These are phyloP conservation scores for Sanghuangporus baumii DNA, from an alignment of 1,284 basidiomycete genomes.

Conservation along the genomic window DNA sequence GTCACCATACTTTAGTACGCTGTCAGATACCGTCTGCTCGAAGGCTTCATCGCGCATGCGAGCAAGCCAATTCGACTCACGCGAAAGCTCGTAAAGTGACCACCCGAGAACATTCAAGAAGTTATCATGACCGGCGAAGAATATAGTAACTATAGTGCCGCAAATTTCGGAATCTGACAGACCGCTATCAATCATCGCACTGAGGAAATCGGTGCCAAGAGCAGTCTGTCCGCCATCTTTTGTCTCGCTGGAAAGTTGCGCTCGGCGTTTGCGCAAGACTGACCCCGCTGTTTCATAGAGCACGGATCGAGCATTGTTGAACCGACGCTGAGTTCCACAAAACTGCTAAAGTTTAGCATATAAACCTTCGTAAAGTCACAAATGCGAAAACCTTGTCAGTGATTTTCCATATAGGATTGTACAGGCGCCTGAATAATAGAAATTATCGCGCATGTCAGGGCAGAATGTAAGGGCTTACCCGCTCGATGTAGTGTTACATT, in stretches of 20 bases:
- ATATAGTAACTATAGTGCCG: constrained; percentile 23
- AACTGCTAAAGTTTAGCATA: not conserved
- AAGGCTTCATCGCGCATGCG: constrained; percentile 21
- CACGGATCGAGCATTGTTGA: not conserved
- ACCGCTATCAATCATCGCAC: not conserved
- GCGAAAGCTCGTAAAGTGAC: constrained; percentile 22
- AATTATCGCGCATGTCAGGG: not conserved
- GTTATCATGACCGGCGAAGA: constrained; percentile 26
- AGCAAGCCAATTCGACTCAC: constrained; percentile 20
- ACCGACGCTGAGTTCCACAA: not conserved
- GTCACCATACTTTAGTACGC: constrained; percentile 9
- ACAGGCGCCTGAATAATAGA: constrained; percentile 17
- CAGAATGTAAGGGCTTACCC: not conserved
- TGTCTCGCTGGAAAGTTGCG: not conserved
- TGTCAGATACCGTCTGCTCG: not conserved
- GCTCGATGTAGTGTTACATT: not conserved
- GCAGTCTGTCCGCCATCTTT: not conserved
- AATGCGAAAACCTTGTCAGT: constrained; percentile 19
- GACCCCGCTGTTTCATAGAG: not conserved
- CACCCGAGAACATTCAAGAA: constrained; percentile 23
- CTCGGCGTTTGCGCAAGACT: not conserved
- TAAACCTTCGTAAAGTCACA: not conserved
- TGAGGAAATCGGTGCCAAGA: not conserved
- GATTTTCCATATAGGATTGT: constrained; percentile 21
- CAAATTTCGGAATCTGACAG: constrained; percentile 12